These are phyloP conservation scores for Metschnikowia reukaufii DNA, from an alignment of 805 yeast genomes.

Conservation along the genomic window DNA sequence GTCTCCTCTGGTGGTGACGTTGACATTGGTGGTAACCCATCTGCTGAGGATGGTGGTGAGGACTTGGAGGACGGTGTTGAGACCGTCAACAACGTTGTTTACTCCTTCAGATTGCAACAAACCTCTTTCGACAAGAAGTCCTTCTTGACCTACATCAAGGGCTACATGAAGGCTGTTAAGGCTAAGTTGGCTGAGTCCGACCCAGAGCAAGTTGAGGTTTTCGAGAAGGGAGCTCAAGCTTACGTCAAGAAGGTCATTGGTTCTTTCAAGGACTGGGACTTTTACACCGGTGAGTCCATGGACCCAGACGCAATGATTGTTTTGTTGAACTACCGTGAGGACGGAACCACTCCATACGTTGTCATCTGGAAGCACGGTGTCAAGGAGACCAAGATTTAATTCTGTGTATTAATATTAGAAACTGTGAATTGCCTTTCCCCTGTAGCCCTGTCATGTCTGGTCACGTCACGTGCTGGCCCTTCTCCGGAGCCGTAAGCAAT, in stretches of 20 bases:
- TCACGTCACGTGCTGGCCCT: too few relatives aligned
- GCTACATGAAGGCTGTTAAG: slow-evolving; percentile 97
- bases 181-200: slow-evolving; percentile 80
- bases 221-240: slow-evolving; percentile 96
- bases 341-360: slow-evolving; percentile 96
- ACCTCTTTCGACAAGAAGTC: slow-evolving; percentile 98
- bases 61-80: slow-evolving; percentile 81
- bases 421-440: slow-evolving; percentile 6
- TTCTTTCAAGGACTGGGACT: slow-evolving; percentile 98
- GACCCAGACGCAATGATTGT: slow-evolving; percentile 99
- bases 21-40: slow-evolving; percentile 99
- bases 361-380: slow-evolving; percentile 99
- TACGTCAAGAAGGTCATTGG: slow-evolving; percentile 95
- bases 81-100: slow-evolving; percentile 96
- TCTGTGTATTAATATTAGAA: slow-evolving; percentile 12
- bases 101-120: slow-evolving; percentile 97
- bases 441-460: too few relatives aligned
- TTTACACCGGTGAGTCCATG: slow-evolving; percentile 99
- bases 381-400: slow-evolving; percentile 82
- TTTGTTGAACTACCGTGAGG: slow-evolving; percentile 99
- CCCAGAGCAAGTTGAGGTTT: slow-evolving; percentile 84
- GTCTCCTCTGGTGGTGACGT: slow-evolving; percentile 83
- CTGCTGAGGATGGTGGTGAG: slow-evolving; percentile 93
- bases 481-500: slow-evolving; percentile 41
- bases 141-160: slow-evolving; percentile 93